phyloP scores from a whole-genome alignment of 139 green algal species.

The Chlorella sp. region DNA sequence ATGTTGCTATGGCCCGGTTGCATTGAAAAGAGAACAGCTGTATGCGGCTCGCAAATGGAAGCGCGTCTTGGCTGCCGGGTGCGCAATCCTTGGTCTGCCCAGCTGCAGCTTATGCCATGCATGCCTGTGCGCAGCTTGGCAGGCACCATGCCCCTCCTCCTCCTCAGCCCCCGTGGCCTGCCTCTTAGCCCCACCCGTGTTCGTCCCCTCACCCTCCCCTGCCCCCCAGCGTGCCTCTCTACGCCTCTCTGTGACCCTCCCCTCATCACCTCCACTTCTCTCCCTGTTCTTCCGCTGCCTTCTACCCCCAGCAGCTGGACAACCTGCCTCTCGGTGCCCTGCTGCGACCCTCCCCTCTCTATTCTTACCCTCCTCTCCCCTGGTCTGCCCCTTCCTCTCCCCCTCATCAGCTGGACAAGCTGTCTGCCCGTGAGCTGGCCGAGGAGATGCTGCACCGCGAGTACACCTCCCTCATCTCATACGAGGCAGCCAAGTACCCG shows the following conservation, averaged over 20 bases:
- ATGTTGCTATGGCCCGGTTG: not conserved
- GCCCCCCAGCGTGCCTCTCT: no score
- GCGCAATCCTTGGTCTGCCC: not conserved
- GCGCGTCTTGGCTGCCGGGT: not conserved
- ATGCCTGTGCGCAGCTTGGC: not conserved
- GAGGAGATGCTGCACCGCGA: conserved; percentile 78
- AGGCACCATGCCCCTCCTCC: not conserved
- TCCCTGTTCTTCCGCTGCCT: no score
- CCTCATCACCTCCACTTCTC: no score
- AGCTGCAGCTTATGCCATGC: not conserved
- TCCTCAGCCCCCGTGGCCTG: no score
- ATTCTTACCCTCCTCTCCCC: no score
- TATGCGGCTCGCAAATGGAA: not conserved
- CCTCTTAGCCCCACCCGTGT: no score
- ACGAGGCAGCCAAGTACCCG: conserved; percentile 79
- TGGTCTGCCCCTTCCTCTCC: not conserved
- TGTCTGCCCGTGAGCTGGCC: conserved; percentile 61
- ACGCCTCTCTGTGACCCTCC: no score
- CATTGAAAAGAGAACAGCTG: not conserved
- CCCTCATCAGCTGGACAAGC: conserved; percentile 2
- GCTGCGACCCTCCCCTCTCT: not conserved
- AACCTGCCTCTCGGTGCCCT: conserved; percentile 29
- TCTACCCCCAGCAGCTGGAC: no score
- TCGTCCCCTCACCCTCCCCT: no score
- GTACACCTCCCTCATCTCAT: conserved; percentile 68